phyloP scores from a whole-genome alignment of 306 rosid species.

The Lathyrus tuberosus region DNA sequence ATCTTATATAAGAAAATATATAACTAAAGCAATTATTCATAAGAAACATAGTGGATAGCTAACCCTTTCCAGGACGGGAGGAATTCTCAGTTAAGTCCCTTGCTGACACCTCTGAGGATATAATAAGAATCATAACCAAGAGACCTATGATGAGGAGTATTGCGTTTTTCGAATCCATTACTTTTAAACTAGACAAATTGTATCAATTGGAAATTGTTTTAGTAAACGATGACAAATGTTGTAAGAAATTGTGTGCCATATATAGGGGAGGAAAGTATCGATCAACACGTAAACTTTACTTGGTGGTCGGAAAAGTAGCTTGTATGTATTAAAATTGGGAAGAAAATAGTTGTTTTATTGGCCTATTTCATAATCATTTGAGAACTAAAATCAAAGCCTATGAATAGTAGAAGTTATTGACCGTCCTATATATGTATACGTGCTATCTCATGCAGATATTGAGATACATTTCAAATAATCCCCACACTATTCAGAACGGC shows the following conservation, averaged over 20 bases:
- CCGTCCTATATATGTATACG: too few relatives aligned
- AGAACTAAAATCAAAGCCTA: too few relatives aligned
- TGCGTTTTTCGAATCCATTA: constrained; percentile 49
- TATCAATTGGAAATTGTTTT: neutral
- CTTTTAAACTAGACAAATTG: neutral
- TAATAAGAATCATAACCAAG: constrained; percentile 42
- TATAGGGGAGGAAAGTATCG: neutral
- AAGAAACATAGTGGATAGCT: neutral
- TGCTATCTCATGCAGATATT: too few relatives aligned
- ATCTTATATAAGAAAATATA: too few relatives aligned
- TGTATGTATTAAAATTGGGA: neutral
- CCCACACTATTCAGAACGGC: too few relatives aligned
- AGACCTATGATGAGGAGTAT: constrained; percentile 37
- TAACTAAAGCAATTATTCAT: too few relatives aligned
- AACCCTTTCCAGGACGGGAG: constrained; percentile 39
- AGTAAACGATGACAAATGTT: neutral
- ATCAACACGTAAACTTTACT: neutral
- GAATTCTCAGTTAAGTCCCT: constrained; percentile 39
- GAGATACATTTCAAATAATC: too few relatives aligned
- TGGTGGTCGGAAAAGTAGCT: neutral
- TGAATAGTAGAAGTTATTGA: too few relatives aligned
- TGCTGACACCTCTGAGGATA: constrained; percentile 37
- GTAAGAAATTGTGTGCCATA: constrained; percentile 4
- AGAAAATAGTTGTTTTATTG: neutral
- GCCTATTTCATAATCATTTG: too few relatives aligned